Conservation (phyloP, 2,329 filamentous ascomycete genomes). For the Botrytis galanthina region DNA sequence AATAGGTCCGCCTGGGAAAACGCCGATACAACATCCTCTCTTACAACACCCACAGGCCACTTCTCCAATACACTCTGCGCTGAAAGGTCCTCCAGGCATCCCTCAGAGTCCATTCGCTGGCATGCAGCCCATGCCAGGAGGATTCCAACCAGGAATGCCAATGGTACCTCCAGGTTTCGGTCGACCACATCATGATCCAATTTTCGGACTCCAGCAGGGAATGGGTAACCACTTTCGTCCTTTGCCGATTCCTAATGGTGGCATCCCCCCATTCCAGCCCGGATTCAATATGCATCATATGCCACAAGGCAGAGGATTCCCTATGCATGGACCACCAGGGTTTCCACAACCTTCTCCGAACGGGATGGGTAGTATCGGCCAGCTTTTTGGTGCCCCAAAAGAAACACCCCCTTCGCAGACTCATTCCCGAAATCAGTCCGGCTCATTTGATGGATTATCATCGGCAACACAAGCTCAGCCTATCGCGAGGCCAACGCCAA, state of each 20-base stretch:
- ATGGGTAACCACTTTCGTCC: slow-evolving; percentile 54
- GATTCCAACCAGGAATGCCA: slow-evolving; percentile 47
- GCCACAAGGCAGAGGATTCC: slow-evolving; percentile 47
- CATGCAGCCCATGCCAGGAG: slow-evolving; percentile 57
- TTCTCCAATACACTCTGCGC: slow-evolving; percentile 59
- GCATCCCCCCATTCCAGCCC: slow-evolving; percentile 51
- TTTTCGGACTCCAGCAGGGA: slow-evolving; percentile 54
- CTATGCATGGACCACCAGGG: slow-evolving; percentile 50
- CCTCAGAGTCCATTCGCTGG: slow-evolving; percentile 45
- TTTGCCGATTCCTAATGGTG: slow-evolving; percentile 47
- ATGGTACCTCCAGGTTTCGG: slow-evolving; percentile 46
- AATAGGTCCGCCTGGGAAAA: slow-evolving; percentile 62
- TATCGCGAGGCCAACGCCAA: slow-evolving; percentile 79
- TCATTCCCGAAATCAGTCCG: slow-evolving; percentile 76
- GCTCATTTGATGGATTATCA: slow-evolving; percentile 59
- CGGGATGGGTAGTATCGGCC: slow-evolving; percentile 42
- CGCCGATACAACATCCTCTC: slow-evolving; percentile 47
- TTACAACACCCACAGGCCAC: slow-evolving; percentile 59
- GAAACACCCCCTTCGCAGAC: slow-evolving; percentile 47
- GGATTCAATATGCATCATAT: slow-evolving; percentile 62
- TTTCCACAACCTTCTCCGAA: slow-evolving; percentile 49
- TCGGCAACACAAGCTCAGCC: slow-evolving; percentile 60
- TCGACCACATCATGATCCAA: slow-evolving; percentile 48
- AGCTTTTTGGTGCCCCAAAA: slow-evolving; percentile 41
- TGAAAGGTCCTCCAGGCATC: slow-evolving; percentile 57